Base-by-base conservation (phyloP, 805 yeast species). In the Cyberlindnera euphorbiiphila region DNA sequence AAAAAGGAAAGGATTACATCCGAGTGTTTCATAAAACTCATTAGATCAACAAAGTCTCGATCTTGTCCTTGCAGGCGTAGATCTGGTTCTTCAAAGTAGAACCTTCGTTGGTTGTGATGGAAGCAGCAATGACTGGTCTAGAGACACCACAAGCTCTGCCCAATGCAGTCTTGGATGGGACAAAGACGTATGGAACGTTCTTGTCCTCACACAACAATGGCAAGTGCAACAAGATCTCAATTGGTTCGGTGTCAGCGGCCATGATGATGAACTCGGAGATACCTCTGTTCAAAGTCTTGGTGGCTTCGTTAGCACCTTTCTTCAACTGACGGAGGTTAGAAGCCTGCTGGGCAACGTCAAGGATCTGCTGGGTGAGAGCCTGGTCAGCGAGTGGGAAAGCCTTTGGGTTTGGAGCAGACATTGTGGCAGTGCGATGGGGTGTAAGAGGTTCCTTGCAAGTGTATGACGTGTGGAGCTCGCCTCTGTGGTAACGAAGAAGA, bases 121-220 rank as follows among this genome's bases (percentile, higher is more conserved):
- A 84, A 50, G 97, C 97, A 62, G 98, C 95, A 65, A 93, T 91
- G 45, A 93, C 99, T 53, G 98, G 97, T 78, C 99, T 85, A 41
- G 98, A 87, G 49, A 93, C 98, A 73, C 99, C 99, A 74, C 98
- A 93, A 59, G 98, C 98, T 76, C 99, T 86, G 68, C 99, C 99
- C 59, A 93, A 76, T 49, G 98, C 98, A 61, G 93, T 81, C 78
- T 93, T 91, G 56, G 97, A 88, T 54, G 99, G 97, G 52, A 93
- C 98, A 55, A 93, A 93, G 50, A 93, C 98, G 75, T 93, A 93
- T 49, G 98, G 97, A 53, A 93, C 98, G 75, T 93, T 93, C 78
- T 93, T 93, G 72, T 93, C 99, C 74, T 93, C 99, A 71, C 99
- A 93, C 59, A 93, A 76, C 59, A 93, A 78, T 35, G 99, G 99